Conservation (phyloP, 2,329 filamentous ascomycete genomes). For the Penicillium oxalicum region DNA sequence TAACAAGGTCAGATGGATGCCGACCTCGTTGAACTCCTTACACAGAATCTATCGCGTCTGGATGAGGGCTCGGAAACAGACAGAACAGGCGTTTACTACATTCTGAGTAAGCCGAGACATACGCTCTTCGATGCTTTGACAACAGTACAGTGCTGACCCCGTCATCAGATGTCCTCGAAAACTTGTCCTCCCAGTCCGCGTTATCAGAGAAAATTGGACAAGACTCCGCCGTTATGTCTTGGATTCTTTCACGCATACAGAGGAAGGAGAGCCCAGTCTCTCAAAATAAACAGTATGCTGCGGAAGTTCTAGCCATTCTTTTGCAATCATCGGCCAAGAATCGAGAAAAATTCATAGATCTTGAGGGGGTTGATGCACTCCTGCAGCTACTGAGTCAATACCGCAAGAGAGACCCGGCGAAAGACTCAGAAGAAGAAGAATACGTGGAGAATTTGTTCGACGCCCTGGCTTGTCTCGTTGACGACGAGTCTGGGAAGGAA, state of each 20-base stretch:
- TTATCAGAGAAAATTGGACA: slow-evolving; percentile 67
- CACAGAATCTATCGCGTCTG: slow-evolving; percentile 63
- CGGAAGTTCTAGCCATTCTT: slow-evolving; percentile 85
- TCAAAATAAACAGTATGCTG: slow-evolving; percentile 94
- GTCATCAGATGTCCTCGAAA: slow-evolving; percentile 64
- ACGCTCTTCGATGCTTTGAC: background rate
- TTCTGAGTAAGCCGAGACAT: slow-evolving; percentile 48
- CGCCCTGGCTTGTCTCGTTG: slow-evolving; percentile 70
- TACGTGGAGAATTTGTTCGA: slow-evolving; percentile 94
- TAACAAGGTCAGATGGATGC: slow-evolving; percentile 32
- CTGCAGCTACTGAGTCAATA: slow-evolving; percentile 81
- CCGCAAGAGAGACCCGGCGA: slow-evolving; percentile 76
- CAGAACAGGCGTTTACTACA: slow-evolving; percentile 78
- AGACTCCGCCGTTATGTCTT: slow-evolving; percentile 63
- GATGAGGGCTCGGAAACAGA: slow-evolving; percentile 70
- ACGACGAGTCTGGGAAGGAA: slow-evolving; percentile 66
- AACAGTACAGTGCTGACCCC: slow-evolving; percentile 10
- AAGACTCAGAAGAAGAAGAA: slow-evolving; percentile 85
- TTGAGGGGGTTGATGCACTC: slow-evolving; percentile 70
- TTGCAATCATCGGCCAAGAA: slow-evolving; percentile 68
- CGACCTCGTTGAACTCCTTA: slow-evolving; percentile 38
- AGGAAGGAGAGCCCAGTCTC: slow-evolving; percentile 61
- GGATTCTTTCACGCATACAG: slow-evolving; percentile 71
- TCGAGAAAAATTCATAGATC: slow-evolving; percentile 54
- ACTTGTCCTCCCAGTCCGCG: slow-evolving; percentile 65